A percentile compares a stretch with the other conserved stretches of the same genome.
Evolutionary conservation across 768 basidiomycete genomes (phyloP).

Genomic region (Phaeotremella fagi): DNA sequence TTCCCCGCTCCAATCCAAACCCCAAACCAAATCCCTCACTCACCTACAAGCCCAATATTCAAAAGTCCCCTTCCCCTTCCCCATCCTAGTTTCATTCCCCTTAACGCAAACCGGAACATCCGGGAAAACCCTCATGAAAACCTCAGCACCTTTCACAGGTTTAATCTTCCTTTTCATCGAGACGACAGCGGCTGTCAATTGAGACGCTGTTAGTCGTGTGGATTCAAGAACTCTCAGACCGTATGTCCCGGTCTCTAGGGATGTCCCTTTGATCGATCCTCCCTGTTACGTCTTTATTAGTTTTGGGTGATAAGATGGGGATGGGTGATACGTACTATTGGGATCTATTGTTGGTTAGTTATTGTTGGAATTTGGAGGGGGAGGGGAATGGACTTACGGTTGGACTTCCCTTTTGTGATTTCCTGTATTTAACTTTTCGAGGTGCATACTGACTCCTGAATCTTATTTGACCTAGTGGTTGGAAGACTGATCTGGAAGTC

Average conservation of each 20-base stretch:
- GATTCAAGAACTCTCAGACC: constrained; percentile 85
- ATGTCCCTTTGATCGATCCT: constrained; percentile 88
- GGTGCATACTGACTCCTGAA: constrained; percentile 59
- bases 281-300: constrained; percentile 52
- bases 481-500: constrained; percentile 13
- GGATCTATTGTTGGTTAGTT: neutral
- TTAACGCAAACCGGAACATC: constrained; percentile 97
- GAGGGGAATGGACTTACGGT: constrained; percentile 13
- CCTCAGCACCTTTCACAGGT: constrained; percentile 77
- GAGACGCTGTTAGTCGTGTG: constrained; percentile 77
- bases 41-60: constrained; percentile 95
- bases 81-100: constrained; percentile 99
- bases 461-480: constrained; percentile 23
- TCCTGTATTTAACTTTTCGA: constrained; percentile 72
- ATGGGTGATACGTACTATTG: neutral
- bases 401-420: constrained; percentile 79
- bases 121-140: constrained; percentile 85
- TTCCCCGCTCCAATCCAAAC: neutral
- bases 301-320: too few relatives aligned
- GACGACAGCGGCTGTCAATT: constrained; percentile 78
- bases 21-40: constrained; percentile 24
- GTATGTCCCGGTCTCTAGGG: constrained; percentile 84
- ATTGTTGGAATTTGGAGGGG: neutral
- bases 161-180: constrained; percentile 87
- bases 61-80: constrained; percentile 96